Evolutionary conservation across 2,329 filamentous ascomycete genomes (phyloP), one percentile per base, ranked within the genome.

Genomic region (Cephalotrichum gorgonifer): DNA sequence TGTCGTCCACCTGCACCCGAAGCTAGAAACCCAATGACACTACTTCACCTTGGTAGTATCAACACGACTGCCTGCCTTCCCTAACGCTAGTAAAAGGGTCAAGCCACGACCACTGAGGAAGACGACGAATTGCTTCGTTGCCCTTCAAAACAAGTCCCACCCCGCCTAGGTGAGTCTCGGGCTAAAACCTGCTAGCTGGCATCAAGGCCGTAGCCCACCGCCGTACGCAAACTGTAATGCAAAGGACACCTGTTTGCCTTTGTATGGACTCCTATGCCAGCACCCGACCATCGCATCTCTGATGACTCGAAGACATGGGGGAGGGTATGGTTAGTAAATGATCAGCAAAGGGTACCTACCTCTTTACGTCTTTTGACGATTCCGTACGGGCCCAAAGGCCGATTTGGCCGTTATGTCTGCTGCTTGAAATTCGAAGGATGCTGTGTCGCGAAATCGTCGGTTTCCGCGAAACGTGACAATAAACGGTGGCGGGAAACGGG

Each of bases 31-130:
- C n/a, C n/a, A 22, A 39, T 39, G 35, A 20, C n/a, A 15, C n/a
- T 43, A 43, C 41, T 43, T 43, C 23, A 43, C 41, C 41, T 43
- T 43, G 26, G 26, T 43, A 23, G 26, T 43, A 43, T 43, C 41
- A n/a, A 43, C 23, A 8, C 22, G 38, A 15, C 8, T 9, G 38
- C n/a, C 38, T 20, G n/a, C 38, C 38, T 33, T 23, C 41, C 41
- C 15, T 9, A 22, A 39, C 35, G 35, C 35, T 20, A 3, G 35
- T 22, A 22, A 39, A 20, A 20, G 22, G 22, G 4, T 22, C 20
- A 11, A 39, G 20, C 35, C 17, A 39, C 35, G 22, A 8, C 17
- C 17, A 39, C n/a, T n/a, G 14, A 39, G 17, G 22, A 9, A 20
- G 22, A 9, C n/a, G 17, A n/a, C 35, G n/a, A 5, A n/a, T 39